A percentile compares a stretch with the other conserved stretches of the same genome.
phyloP scores from a whole-genome alignment of 768 basidiomycete species.

The Postia placenta region DNA sequence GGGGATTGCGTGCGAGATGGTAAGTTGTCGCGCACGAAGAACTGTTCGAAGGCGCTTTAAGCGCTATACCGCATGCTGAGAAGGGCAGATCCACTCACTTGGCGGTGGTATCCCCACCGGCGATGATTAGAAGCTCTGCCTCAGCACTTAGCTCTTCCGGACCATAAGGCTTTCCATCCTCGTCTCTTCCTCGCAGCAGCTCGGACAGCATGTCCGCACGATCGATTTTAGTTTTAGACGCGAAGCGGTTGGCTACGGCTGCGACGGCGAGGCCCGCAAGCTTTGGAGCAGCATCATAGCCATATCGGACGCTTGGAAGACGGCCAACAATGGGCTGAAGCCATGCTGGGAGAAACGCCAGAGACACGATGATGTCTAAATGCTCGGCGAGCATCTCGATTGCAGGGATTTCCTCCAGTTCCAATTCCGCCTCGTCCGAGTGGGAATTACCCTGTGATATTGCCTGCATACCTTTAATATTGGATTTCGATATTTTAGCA shows the following conservation, averaged over 20 bases:
- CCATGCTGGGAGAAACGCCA: slow-evolving; percentile 6
- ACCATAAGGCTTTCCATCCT: slow-evolving; percentile 10
- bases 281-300: not conserved
- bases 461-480: not conserved
- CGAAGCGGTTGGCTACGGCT: slow-evolving; percentile 9
- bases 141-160: slow-evolving; percentile 11
- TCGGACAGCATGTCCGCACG: slow-evolving; percentile 9
- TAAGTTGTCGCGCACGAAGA: slow-evolving; percentile 2
- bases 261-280: slow-evolving; percentile 6
- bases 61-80: not conserved
- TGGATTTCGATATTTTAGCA: not conserved
- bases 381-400: not conserved
- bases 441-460: not conserved
- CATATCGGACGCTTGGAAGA: not conserved
- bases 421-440: not conserved
- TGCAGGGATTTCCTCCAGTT: slow-evolving; percentile 1
- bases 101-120: slow-evolving; percentile 13
- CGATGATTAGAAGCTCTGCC: slow-evolving; percentile 7
- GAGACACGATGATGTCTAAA: not conserved
- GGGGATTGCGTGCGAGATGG: slow-evolving; percentile 2
- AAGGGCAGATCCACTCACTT: slow-evolving; percentile 9
- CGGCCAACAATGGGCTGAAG: not conserved
- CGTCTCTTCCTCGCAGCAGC: slow-evolving; percentile 10
- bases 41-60: no score
- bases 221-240: not conserved